These are phyloP conservation scores for Yamagishiella unicocca DNA, from an alignment of 139 green algal genomes.

Conservation along the genomic window DNA sequence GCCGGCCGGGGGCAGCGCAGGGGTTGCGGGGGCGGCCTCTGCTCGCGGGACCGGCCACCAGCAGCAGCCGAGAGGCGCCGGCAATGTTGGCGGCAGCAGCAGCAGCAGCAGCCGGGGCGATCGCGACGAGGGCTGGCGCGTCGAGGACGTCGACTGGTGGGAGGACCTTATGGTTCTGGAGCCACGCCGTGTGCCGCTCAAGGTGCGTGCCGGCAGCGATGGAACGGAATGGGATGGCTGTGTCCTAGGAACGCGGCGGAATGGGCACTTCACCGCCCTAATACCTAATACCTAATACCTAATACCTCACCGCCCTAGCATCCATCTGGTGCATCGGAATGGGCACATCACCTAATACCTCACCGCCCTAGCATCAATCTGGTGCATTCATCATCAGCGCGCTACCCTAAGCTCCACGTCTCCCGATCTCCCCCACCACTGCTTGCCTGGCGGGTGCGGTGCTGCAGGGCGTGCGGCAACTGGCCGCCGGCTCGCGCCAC, in stretches of 20 bases:
- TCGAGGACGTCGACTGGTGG: not conserved
- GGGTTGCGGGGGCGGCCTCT: not conserved
- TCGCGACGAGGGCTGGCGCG: too few species aligned
- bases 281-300: too few species aligned
- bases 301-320: too few species aligned
- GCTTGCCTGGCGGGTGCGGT: not conserved
- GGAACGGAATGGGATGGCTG: too few species aligned
- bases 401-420: too few species aligned
- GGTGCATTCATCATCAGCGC: too few species aligned
- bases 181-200: constrained; percentile 48
- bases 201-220: constrained; percentile 2
- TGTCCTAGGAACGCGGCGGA: too few species aligned
- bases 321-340: too few species aligned
- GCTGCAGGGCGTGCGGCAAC: constrained; percentile 69
- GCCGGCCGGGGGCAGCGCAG: not conserved
- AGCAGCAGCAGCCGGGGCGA: not conserved
- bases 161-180: constrained; percentile 14
- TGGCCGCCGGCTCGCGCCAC: constrained; percentile 81
- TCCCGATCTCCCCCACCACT: not conserved
- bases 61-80: constrained; percentile 38
- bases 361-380: too few species aligned
- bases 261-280: too few species aligned
- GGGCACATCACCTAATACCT: too few species aligned
- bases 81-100: not conserved
- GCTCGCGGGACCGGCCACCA: too few species aligned